These are phyloP conservation scores for Limnomonas spitsbergensis DNA, from an alignment of 139 green algal species.

Conservation along the genomic window DNA sequence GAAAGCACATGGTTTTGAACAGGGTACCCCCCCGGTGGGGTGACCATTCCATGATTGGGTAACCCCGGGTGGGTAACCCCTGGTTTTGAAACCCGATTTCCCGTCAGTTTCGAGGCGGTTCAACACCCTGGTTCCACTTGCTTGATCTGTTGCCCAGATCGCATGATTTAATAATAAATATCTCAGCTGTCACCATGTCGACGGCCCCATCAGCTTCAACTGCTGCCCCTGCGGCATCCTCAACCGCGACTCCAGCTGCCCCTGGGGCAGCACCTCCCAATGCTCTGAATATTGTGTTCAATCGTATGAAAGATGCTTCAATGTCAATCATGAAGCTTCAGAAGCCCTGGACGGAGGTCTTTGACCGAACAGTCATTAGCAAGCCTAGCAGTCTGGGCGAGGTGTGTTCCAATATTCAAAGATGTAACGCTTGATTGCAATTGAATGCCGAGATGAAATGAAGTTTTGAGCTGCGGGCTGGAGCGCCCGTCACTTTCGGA, in stretches of 20 bases:
- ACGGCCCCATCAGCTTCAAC: conserved; percentile 4
- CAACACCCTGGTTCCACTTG: no score
- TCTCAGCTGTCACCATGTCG: no score
- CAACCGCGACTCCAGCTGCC: not conserved
- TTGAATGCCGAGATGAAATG: not conserved
- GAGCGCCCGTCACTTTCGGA: no score
- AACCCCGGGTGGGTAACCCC: no score
- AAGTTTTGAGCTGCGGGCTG: not conserved
- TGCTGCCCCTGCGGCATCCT: not conserved
- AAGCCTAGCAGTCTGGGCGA: conserved; percentile 74
- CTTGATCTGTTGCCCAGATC: no score
- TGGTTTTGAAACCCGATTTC: no score
- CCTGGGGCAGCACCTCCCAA: not conserved
- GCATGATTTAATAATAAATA: no score
- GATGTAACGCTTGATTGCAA: not conserved
- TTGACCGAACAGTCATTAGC: conserved; percentile 73
- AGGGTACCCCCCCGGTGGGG: no score
- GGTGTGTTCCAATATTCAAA: conserved; percentile 35
- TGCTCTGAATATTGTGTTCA: not conserved
- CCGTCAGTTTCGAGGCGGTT: no score
- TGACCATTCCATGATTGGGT: no score
- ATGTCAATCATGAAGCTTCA: conserved; percentile 38
- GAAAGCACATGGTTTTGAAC: no score
- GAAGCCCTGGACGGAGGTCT: conserved; percentile 86
- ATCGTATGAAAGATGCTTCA: conserved; percentile 8